Conservation (phyloP, 2,329 filamentous ascomycete genomes). For the Fusarium scirpi region DNA sequence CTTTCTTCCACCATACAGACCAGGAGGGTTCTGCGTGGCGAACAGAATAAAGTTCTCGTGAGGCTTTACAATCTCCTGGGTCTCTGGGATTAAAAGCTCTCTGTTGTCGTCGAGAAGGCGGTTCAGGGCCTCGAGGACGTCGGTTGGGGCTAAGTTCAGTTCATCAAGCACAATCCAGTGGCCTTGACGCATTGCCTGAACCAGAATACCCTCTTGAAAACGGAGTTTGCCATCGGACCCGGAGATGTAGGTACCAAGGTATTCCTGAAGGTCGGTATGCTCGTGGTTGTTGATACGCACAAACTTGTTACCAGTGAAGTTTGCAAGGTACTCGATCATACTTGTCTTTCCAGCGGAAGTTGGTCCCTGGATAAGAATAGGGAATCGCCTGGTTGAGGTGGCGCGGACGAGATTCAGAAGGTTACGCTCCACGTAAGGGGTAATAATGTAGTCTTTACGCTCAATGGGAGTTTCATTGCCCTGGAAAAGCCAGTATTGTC, state of each 20-base stretch:
- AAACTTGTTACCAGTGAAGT: constrained; percentile 95
- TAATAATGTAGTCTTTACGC: constrained; percentile 94
- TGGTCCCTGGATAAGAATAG: constrained; percentile 94
- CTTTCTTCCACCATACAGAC: constrained; percentile 94
- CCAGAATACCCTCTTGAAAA: constrained; percentile 94
- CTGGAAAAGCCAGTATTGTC: constrained; percentile 90
- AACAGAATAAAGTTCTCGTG: constrained; percentile 98
- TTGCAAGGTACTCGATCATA: constrained; percentile 99
- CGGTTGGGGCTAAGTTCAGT: constrained; percentile 94
- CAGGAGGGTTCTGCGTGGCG: constrained; percentile 96
- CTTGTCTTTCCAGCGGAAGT: constrained; percentile 98
- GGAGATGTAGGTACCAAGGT: constrained; percentile 93
- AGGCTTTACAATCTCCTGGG: constrained; percentile 91
- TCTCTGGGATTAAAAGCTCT: constrained; percentile 95
- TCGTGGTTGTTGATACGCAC: constrained; percentile 99
- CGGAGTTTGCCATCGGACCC: constrained; percentile 83
- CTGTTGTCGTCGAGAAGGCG: constrained; percentile 95
- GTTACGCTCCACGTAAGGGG: constrained; percentile 93
- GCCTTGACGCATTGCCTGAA: constrained; percentile 90
- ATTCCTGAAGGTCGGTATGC: constrained; percentile 97
- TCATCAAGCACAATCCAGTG: constrained; percentile 99
- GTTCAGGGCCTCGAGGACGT: constrained; percentile 96
- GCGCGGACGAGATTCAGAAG: constrained; percentile 94
- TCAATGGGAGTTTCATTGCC: constrained; percentile 74
- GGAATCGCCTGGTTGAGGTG: constrained; percentile 90